Percentiles rank a stretch among this genome's conserved stretches.
phyloP scores from a whole-genome alignment of 2,329 filamentous ascomycete species.

The Colletotrichum euphorbiae region DNA sequence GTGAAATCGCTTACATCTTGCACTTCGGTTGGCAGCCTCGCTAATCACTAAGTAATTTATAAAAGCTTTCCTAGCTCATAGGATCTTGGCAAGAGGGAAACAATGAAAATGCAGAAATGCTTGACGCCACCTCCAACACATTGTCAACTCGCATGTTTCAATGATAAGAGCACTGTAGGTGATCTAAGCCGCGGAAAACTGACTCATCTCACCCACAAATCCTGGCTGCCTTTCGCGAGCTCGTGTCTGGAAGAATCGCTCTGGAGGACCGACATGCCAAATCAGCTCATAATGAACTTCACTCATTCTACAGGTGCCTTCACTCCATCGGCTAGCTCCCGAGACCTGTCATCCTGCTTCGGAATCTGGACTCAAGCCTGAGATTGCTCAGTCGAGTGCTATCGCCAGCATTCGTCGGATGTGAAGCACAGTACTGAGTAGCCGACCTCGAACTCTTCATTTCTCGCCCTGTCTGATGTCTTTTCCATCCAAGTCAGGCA shows the following conservation, averaged over 20 bases:
- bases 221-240: not conserved
- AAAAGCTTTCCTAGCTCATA: not conserved
- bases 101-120: not conserved
- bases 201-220: not conserved
- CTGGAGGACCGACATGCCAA: not conserved
- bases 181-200: not conserved
- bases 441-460: slow-evolving; percentile 17
- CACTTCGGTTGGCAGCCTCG: not conserved
- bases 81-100: not conserved
- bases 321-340: not conserved
- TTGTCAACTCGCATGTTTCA: slow-evolving; percentile 4
- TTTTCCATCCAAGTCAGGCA: not conserved
- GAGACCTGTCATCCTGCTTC: not conserved
- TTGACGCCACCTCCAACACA: not conserved
- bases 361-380: slow-evolving; percentile 2
- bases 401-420: slow-evolving; percentile 9
- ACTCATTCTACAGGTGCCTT: not conserved
- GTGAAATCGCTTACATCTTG: not conserved
- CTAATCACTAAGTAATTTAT: not conserved
- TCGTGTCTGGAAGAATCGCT: not conserved
- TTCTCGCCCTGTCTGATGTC: not conserved
- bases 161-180: not conserved
- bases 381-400: slow-evolving; percentile 5
- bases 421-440: not conserved
- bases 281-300: slow-evolving; percentile 4